Conservation (phyloP, 495 filamentous ascomycete genomes). For the Podospora pseudoanserina region DNA sequence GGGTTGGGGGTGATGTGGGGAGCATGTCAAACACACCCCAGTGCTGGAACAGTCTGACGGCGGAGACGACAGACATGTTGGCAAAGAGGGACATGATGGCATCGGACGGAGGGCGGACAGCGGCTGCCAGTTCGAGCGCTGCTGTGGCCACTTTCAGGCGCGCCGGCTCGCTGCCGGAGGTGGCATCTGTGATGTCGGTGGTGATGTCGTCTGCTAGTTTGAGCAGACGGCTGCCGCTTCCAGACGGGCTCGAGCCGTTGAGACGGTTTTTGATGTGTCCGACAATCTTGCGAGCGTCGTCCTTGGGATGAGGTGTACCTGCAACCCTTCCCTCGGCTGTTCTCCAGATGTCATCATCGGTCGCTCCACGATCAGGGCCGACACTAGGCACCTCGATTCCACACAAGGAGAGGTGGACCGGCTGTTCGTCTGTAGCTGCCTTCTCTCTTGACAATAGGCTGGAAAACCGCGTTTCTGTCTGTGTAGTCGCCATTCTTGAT, state of each 20-base stretch:
- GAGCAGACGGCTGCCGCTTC: conserved; percentile 1
- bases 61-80: conserved; percentile 27
- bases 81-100: conserved; percentile 29
- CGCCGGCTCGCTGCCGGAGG: conserved; percentile 9
- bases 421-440: background rate
- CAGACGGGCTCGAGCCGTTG: background rate
- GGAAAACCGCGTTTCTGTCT: background rate
- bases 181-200: conserved; percentile 8
- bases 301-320: background rate
- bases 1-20: conserved; percentile 15
- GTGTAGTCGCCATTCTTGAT: background rate
- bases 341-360: background rate
- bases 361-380: background rate
- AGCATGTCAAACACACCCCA: conserved; percentile 38
- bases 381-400: background rate
- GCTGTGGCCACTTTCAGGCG: conserved; percentile 15
- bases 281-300: background rate
- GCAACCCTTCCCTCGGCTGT: background rate
- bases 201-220: conserved; percentile 17
- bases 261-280: background rate
- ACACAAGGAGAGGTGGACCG: background rate
- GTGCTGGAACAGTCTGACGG: conserved; percentile 32
- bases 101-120: conserved; percentile 25
- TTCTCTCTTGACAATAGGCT: background rate
- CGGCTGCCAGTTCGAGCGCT: conserved; percentile 17